Percentiles rank a stretch among this genome's conserved stretches.
phyloP scores from a whole-genome alignment of 495 filamentous ascomycete species.

The Immersiella caudata region DNA sequence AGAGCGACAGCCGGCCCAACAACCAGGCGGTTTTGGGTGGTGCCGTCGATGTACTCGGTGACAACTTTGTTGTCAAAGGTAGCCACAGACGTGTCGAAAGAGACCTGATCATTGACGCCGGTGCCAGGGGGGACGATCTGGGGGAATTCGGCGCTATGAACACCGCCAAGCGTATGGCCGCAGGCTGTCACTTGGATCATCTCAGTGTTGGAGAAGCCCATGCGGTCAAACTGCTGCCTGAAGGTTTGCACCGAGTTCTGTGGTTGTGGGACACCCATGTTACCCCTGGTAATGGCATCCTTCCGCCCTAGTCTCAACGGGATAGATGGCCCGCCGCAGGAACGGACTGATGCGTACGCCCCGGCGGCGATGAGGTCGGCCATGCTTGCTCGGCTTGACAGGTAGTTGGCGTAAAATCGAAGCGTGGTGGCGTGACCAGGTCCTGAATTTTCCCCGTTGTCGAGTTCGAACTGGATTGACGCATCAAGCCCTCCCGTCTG shows the following conservation, averaged over 20 bases:
- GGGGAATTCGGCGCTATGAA: conserved; percentile 59
- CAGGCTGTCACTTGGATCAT: conserved; percentile 66
- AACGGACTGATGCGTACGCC: conserved; percentile 58
- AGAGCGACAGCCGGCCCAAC: conserved; percentile 47
- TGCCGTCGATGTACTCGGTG: conserved; percentile 59
- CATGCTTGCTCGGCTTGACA: conserved; percentile 52
- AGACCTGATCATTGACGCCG: conserved; percentile 47
- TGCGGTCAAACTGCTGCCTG: conserved; percentile 56
- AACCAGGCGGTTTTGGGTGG: conserved; percentile 56
- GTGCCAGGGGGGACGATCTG: conserved; percentile 52
- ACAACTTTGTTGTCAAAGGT: conserved; percentile 59
- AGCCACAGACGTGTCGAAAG: conserved; percentile 49
- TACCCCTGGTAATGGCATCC: conserved; percentile 56
- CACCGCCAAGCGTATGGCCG: conserved; percentile 64
- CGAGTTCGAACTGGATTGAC: conserved; percentile 61
- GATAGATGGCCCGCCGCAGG: conserved; percentile 61
- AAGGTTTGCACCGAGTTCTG: conserved; percentile 57
- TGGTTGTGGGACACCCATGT: conserved; percentile 59
- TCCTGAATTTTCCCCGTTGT: conserved; percentile 60
- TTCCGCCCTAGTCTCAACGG: conserved; percentile 57
- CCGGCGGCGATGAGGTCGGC: conserved; percentile 65
- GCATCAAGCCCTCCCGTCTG: conserved; percentile 61
- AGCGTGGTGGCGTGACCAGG: conserved; percentile 60
- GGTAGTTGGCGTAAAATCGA: conserved; percentile 56
- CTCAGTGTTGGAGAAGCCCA: conserved; percentile 58